Evolutionary conservation across 2,329 filamentous ascomycete species (phyloP).

Genomic region (Onygenales sp.): DNA sequence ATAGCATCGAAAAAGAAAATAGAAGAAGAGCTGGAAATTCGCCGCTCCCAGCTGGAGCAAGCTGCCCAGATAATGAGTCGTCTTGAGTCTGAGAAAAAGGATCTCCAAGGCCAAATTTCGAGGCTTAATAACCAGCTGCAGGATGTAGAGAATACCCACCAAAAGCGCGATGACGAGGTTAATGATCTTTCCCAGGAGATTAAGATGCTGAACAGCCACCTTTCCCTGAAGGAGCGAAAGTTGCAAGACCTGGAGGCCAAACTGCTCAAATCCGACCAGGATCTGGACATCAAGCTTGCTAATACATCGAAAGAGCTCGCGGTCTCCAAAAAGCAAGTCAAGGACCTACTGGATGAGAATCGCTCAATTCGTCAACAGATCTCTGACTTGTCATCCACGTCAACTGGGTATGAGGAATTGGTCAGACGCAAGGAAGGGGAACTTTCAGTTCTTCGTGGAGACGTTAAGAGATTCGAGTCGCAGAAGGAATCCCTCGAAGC

Average conservation of each 20-base stretch:
- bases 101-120: conserved; percentile 56
- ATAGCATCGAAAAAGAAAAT: conserved; percentile 81
- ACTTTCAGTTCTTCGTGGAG: conserved; percentile 69
- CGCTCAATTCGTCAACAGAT: conserved; percentile 75
- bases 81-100: conserved; percentile 76
- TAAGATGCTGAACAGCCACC: conserved; percentile 82
- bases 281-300: conserved; percentile 76
- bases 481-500: conserved; percentile 71
- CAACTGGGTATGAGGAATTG: conserved; percentile 89
- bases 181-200: conserved; percentile 71
- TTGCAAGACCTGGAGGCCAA: conserved; percentile 77
- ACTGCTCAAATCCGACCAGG: conserved; percentile 75
- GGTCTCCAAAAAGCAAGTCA: conserved; percentile 61
- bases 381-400: conserved; percentile 77
- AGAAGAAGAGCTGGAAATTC: conserved; percentile 73
- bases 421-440: conserved; percentile 93
- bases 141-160: conserved; percentile 60
- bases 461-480: conserved; percentile 72
- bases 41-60: conserved; percentile 77
- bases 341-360: conserved; percentile 70
- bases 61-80: conserved; percentile 78
- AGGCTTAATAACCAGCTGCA: conserved; percentile 62
- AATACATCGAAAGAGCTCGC: conserved; percentile 71
- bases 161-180: conserved; percentile 66
- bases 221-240: conserved; percentile 83